A percentile compares a stretch with the other conserved stretches of the same genome.
These are phyloP conservation scores for Backusella mclennaniae DNA, from an alignment of 192 early-diverging fungal species.

Conservation along the genomic window DNA sequence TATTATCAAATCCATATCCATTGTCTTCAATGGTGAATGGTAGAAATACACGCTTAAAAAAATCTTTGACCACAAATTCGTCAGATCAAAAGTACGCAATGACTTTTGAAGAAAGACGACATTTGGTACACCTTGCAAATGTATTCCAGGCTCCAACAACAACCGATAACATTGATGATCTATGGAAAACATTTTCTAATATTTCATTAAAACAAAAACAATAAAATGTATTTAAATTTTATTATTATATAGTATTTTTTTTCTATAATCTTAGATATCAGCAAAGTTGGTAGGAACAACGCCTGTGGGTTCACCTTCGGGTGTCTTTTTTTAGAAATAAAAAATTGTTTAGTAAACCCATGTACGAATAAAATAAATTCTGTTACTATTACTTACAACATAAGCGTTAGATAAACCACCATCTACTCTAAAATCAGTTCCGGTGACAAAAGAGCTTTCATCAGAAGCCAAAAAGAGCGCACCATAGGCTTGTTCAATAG, in stretches of 20 bases:
- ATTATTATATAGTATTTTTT: background rate
- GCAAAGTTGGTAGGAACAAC: slow-evolving; percentile 32
- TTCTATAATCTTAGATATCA: slow-evolving; percentile 11
- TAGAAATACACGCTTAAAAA: background rate
- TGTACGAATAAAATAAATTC: background rate
- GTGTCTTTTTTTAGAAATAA: slow-evolving; percentile 32
- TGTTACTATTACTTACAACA: slow-evolving; percentile 44
- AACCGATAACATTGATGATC: background rate
- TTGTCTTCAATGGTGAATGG: background rate
- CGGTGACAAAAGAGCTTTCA: slow-evolving; percentile 75
- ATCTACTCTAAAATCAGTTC: slow-evolving; percentile 80
- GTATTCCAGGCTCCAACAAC: slow-evolving; percentile 19
- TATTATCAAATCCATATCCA: background rate
- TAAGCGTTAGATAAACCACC: slow-evolving; percentile 80
- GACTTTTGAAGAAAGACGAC: slow-evolving; percentile 1
- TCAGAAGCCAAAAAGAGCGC: slow-evolving; percentile 83
- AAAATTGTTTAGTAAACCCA: background rate
- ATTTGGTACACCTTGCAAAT: slow-evolving; percentile 21
- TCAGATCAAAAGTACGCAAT: background rate
- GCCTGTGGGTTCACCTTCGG: slow-evolving; percentile 41
- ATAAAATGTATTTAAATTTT: background rate
- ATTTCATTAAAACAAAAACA: slow-evolving; percentile 6
- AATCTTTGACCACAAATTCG: background rate
- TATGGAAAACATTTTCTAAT: background rate
- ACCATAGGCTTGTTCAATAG: slow-evolving; percentile 82